Percentiles rank a stretch among this genome's conserved stretches.
phyloP scores from a whole-genome alignment of 2,329 filamentous ascomycete genomes.

The Pestalotiopsis sp. region DNA sequence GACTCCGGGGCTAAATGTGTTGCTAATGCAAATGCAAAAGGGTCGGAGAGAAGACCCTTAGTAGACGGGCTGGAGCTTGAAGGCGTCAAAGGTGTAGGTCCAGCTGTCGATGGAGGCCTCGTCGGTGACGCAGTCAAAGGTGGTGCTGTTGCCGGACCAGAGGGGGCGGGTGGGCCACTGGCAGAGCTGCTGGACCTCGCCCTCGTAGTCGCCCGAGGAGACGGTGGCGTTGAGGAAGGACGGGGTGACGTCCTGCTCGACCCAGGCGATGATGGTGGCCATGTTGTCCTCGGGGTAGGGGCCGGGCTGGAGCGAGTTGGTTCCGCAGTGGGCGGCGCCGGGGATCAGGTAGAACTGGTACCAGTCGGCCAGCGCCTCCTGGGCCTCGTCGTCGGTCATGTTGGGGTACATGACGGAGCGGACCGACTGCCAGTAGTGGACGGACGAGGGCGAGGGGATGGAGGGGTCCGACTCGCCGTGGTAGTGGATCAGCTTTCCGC shows the following conservation, averaged over 20 bases:
- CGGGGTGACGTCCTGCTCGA: conserved; percentile 58
- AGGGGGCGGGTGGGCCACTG: conserved; percentile 40
- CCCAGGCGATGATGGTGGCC: conserved; percentile 70
- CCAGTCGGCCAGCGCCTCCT: conserved; percentile 50
- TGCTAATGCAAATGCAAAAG: not conserved
- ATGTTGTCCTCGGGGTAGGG: conserved; percentile 63
- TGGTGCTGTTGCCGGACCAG: conserved; percentile 26
- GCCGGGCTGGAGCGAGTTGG: conserved; percentile 47
- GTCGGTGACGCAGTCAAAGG: conserved; percentile 26
- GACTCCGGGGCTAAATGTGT: not conserved
- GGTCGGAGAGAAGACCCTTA: not conserved
- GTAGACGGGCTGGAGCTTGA: conserved; percentile 17
- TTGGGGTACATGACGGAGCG: conserved; percentile 50
- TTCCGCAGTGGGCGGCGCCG: conserved; percentile 54
- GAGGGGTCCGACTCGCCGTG: conserved; percentile 47
- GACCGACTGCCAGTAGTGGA: conserved; percentile 52
- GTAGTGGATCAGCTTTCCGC: conserved; percentile 48
- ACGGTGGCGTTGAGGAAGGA: conserved; percentile 40
- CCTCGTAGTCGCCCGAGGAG: conserved; percentile 30
- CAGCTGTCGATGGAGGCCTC: conserved; percentile 26
- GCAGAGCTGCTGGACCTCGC: conserved; percentile 40
- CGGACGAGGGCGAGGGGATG: conserved; percentile 47
- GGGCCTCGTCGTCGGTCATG: conserved; percentile 38
- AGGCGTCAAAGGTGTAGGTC: conserved; percentile 28
- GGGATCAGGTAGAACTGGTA: conserved; percentile 59